Evolutionary conservation across 805 yeast genomes (phyloP), one percentile per base, ranked within the genome.

Genomic region (Cyberlindnera mississippiensis): DNA sequence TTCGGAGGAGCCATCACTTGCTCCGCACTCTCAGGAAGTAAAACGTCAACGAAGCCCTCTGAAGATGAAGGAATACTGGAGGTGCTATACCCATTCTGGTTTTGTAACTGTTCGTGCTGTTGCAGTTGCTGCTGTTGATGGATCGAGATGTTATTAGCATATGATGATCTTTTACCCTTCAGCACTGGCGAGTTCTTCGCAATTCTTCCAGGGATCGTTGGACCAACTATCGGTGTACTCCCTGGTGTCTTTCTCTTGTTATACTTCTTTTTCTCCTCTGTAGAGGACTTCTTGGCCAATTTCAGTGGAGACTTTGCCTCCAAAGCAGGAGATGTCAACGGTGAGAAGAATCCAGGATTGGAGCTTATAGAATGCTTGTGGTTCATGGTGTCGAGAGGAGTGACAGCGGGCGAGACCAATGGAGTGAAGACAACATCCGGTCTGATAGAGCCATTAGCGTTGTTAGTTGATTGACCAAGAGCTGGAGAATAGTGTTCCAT

Each of bases 391-490:
- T 65, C 87, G 53, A 72, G 52, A 1, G 88, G 88, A 3, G 88
- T 77, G 13, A 79, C 83, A 9, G 85, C 81, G 0, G 95, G 95
- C 2, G 90, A 82, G 2, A 82, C 76, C 46, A 85, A 67, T 1
- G 95, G 93, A 1, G 93, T 85, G 61, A 82, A 85, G 5, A 76
- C 76, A 37, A 76, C 76, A 45, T 77, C 82, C 1, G 82, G 79
- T 33, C 78, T 62, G 2, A 76, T 69, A 10, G 57, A 50, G 11
- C 41, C 46, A 3, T 41, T 41, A 6, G 38, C 9, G 10, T 36
- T 42, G 12, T 33, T 44, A 6, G 31, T n/a, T n/a, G n/a, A 35
- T 15, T 52, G 48, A 16, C 13, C n/a, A 14, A 49, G 19, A 4
- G 38, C 36, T 14, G 56, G 56, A 11, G 56, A 52, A 30, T 50